Evolutionary conservation across 1,284 basidiomycete species (phyloP).

Genomic region (Ganoderma boninense): DNA sequence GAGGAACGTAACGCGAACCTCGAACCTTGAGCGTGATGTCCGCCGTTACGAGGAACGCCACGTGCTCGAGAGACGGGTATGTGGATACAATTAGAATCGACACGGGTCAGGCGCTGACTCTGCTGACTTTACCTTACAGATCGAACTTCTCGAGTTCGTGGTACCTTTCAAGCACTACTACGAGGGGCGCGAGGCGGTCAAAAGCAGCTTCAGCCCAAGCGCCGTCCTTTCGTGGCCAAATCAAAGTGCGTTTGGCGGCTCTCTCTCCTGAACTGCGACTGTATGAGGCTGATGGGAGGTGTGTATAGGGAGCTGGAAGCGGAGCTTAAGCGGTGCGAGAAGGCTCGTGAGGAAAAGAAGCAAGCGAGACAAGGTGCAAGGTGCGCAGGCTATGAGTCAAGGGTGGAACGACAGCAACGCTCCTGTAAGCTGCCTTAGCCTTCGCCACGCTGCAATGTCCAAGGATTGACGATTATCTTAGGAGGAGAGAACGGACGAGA

Average conservation of each 20-base stretch:
- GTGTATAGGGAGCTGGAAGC: constrained; percentile 11
- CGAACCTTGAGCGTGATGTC: constrained; percentile 81
- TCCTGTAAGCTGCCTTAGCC: constrained; percentile 48
- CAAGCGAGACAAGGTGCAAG: constrained; percentile 63
- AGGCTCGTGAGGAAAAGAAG: constrained; percentile 62
- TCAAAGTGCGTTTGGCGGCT: constrained; percentile 56
- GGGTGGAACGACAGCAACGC: constrained; percentile 59
- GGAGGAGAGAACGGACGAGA: constrained; percentile 62
- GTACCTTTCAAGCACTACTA: constrained; percentile 77
- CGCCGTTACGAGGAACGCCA: constrained; percentile 77
- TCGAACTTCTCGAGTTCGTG: constrained; percentile 67
- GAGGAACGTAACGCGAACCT: constrained; percentile 81
- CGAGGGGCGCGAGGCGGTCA: constrained; percentile 60
- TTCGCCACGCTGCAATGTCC: neutral
- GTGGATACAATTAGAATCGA: constrained; percentile 10
- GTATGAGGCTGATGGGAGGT: constrained; percentile 9
- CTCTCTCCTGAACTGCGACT: neutral
- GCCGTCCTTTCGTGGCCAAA: constrained; percentile 69
- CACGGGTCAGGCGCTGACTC: too few relatives aligned
- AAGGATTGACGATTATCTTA: constrained; percentile 36
- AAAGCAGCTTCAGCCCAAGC: constrained; percentile 64
- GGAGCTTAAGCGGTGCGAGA: constrained; percentile 59
- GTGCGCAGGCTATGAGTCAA: constrained; percentile 53
- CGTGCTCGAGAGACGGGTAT: constrained; percentile 70
- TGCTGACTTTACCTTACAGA: constrained; percentile 48